phyloP scores from a whole-genome alignment of 2,329 filamentous ascomycete genomes.

The Rugonectria rugulosa region DNA sequence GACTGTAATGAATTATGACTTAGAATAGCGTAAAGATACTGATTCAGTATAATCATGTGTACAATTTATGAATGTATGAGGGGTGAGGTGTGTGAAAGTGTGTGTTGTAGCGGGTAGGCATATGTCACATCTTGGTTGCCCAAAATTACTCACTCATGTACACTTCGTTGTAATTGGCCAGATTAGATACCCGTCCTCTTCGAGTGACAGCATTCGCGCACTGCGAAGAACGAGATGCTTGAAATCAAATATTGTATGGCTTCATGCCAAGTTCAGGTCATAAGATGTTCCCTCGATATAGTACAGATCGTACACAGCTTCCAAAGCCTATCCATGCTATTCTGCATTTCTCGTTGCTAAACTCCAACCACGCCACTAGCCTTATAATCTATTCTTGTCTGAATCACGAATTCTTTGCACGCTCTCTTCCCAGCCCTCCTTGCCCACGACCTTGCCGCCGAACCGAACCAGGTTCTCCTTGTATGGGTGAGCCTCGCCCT shows the following conservation, averaged over 20 bases:
- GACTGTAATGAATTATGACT: slow-evolving; percentile 29
- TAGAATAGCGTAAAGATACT: slow-evolving; percentile 25
- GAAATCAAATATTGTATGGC: slow-evolving; percentile 29
- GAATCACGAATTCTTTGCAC: slow-evolving; percentile 59
- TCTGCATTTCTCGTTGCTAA: slow-evolving; percentile 21
- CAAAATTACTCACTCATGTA: too few species aligned
- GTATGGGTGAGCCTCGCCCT: slow-evolving; percentile 91
- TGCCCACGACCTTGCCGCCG: slow-evolving; percentile 64
- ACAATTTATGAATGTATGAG: neutral
- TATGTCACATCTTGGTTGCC: too few species aligned
- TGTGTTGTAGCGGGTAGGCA: too few species aligned
- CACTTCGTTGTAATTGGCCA: too few species aligned
- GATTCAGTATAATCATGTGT: slow-evolving; percentile 14
- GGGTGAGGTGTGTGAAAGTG: too few species aligned
- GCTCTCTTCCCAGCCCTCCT: slow-evolving; percentile 60
- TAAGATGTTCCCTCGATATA: slow-evolving; percentile 40
- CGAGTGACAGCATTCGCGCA: neutral
- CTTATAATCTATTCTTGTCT: slow-evolving; percentile 60
- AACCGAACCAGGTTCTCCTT: slow-evolving; percentile 85
- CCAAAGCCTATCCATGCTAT: slow-evolving; percentile 27
- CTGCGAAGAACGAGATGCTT: neutral
- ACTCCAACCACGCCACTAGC: neutral
- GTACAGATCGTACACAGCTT: slow-evolving; percentile 45
- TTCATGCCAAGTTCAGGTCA: slow-evolving; percentile 39
- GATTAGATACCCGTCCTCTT: neutral